Conservation (phyloP, 2,329 filamentous ascomycete genomes). For the Ophiostoma triangulosporum region DNA sequence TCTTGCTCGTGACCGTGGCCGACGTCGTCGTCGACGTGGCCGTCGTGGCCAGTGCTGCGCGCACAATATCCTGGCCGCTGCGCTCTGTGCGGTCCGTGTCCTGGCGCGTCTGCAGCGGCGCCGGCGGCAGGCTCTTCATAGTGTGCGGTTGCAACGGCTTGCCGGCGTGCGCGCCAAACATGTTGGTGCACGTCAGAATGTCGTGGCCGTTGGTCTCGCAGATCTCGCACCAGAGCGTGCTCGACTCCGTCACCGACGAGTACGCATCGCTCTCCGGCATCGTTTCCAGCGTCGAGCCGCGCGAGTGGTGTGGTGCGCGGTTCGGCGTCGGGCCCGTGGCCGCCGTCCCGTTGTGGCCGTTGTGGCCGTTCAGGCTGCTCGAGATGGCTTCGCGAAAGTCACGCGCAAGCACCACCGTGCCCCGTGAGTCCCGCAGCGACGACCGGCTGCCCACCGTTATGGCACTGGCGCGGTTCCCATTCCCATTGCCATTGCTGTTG, state of each 20-base stretch:
- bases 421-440: conserved; percentile 52
- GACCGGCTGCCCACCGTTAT: conserved; percentile 32
- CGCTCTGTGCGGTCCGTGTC: conserved; percentile 1
- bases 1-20: conserved; percentile 19
- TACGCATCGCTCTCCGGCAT: conserved; percentile 59
- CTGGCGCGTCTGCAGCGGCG: neutral
- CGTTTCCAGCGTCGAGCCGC: conserved; percentile 45
- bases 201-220: conserved; percentile 88
- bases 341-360: neutral
- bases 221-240: conserved; percentile 81
- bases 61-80: conserved; percentile 14
- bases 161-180: conserved; percentile 44
- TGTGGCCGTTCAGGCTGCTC: neutral
- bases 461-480: conserved; percentile 35
- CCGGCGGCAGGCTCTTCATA: neutral
- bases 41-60: conserved; percentile 19
- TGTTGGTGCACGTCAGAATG: conserved; percentile 85
- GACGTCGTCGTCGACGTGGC: conserved; percentile 9
- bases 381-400: conserved; percentile 16
- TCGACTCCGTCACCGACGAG: conserved; percentile 58
- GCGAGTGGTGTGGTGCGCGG: conserved; percentile 26
- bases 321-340: neutral
- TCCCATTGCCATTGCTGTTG: conserved; percentile 37
- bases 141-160: neutral
- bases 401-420: conserved; percentile 47